These are phyloP conservation scores for Lepiota venenata DNA, from an alignment of 768 basidiomycete species.

Conservation along the genomic window DNA sequence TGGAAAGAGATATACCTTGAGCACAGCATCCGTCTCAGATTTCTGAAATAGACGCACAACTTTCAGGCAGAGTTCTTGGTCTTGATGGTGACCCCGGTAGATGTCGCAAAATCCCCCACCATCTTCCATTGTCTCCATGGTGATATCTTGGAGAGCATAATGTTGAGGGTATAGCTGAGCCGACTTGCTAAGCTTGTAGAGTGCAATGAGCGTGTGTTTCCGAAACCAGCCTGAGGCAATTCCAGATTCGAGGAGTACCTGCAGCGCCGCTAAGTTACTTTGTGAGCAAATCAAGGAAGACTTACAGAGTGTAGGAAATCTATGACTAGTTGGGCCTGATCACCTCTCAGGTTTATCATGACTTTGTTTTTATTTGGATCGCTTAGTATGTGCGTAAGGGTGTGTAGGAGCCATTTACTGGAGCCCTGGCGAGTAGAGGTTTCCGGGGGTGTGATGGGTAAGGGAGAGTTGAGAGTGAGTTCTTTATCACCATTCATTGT, in stretches of 20 bases:
- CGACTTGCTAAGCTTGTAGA: slow-evolving; percentile 17
- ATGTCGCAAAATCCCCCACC: slow-evolving; percentile 27
- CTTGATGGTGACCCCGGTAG: slow-evolving; percentile 19
- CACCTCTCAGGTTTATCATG: slow-evolving; percentile 5
- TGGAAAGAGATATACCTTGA: slow-evolving; percentile 24
- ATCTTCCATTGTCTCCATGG: slow-evolving; percentile 8
- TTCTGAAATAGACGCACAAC: slow-evolving; percentile 21
- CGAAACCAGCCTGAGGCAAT: not conserved
- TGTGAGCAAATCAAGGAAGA: not conserved
- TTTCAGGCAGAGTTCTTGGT: slow-evolving; percentile 22
- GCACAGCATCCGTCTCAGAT: slow-evolving; percentile 11
- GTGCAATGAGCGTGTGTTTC: not conserved
- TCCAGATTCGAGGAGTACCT: too few species aligned
- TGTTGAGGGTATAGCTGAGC: slow-evolving; percentile 26
- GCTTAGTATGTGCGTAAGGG: too few species aligned
- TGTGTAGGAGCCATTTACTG: too few species aligned
- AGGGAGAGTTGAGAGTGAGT: too few species aligned
- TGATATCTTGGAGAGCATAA: slow-evolving; percentile 17
- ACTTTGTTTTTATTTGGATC: too few species aligned
- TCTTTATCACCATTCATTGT: too few species aligned
- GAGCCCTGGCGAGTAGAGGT: too few species aligned
- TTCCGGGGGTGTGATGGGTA: too few species aligned
- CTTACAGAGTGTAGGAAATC: slow-evolving; percentile 15
- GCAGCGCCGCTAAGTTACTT: too few species aligned
- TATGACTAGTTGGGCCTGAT: slow-evolving; percentile 5